Evolutionary conservation across 352 stramenopile species (phyloP), one percentile per base, ranked within the genome.

Genomic region (Globisporangium heterothallicum): DNA sequence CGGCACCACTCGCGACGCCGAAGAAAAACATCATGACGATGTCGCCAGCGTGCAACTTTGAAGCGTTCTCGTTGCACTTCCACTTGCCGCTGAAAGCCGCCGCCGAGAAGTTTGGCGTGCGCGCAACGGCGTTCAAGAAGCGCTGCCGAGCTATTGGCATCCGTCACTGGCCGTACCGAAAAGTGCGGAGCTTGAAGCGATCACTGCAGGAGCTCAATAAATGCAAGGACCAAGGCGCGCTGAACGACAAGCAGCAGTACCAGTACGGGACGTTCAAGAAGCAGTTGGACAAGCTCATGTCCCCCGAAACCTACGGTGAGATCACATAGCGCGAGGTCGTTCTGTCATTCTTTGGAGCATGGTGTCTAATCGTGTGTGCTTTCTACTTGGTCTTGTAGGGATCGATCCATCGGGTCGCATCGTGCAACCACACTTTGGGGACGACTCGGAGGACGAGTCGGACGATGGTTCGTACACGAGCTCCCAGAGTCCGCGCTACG

Each of bases 121-220:
- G 77, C 6, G 77, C 77, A 18, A 88, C 77, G 10, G 77, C 77
- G 29, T 88, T 88, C 67, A 86, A 88, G 63, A 88, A 88, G 53
- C 66, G 74, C 27, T 86, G 78, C 55, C 70, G 78, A 7, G 73
- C 74, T 21, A 88, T 88, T 44, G 78, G 75, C 24, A 84, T 86
- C 54, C 73, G 78, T 8, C 74, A 88, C 60, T 88, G 74, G 76
- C 74, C 76, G 42, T 85, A 85, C 51, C 70, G 74, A 21, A 88
- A 88, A 47, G 78, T 88, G 29, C 74, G 78, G 40, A 85, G 72
- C 36, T 64, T 88, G 43, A 86, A 85, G 55, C 72, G 78, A 2
- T 83, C 71, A 6, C 54, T 88, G 19, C 72, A 82, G 18, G 78
- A 88, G 59, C 75, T 88, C 16, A 60, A 66, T 35, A 70, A 68